A percentile compares a stretch with the other conserved stretches of the same genome.
phyloP scores from a whole-genome alignment of 148 eudicot species.

The Pouteria glomerata region DNA sequence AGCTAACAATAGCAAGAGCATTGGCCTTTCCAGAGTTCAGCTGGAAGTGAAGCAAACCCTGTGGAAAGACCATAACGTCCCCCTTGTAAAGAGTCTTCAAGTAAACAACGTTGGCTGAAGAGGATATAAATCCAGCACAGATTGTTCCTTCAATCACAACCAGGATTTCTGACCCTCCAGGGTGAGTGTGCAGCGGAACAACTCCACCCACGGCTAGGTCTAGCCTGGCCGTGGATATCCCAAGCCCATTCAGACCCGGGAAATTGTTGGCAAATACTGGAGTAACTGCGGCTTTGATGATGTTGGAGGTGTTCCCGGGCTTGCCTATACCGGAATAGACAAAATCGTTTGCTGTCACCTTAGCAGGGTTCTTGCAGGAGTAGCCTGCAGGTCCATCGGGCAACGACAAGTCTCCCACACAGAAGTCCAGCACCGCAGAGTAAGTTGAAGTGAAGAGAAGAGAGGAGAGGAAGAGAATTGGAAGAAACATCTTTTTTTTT shows the following conservation, averaged over 20 bases:
- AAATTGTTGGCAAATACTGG: slow-evolving; percentile 44
- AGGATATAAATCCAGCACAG: slow-evolving; percentile 38
- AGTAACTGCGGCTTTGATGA: slow-evolving; percentile 48
- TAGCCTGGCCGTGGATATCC: slow-evolving; percentile 40
- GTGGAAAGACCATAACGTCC: slow-evolving; percentile 44
- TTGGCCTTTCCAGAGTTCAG: slow-evolving; percentile 24
- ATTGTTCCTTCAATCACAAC: slow-evolving; percentile 30
- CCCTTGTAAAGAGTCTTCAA: slow-evolving; percentile 30
- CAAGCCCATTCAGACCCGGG: slow-evolving; percentile 47
- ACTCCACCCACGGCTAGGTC: slow-evolving; percentile 47
- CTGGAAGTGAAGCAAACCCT: slow-evolving; percentile 49
- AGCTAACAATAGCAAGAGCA: slow-evolving; percentile 37
- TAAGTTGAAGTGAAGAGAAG: slow-evolving; percentile 21
- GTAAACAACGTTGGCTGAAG: slow-evolving; percentile 36
- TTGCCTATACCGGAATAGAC: slow-evolving; percentile 29
- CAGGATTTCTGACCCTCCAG: slow-evolving; percentile 33
- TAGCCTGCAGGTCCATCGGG: slow-evolving; percentile 45
- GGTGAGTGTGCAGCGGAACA: slow-evolving; percentile 57
- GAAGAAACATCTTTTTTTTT: slow-evolving; percentile 31
- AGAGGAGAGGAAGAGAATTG: slow-evolving; percentile 17
- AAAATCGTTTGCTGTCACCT: slow-evolving; percentile 37
- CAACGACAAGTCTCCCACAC: slow-evolving; percentile 31
- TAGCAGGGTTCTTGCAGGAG: slow-evolving; percentile 35
- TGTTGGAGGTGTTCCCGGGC: slow-evolving; percentile 34
- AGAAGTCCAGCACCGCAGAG: slow-evolving; percentile 34